These are phyloP conservation scores for Boletus vinaceobasis DNA, from an alignment of 768 basidiomycete genomes.

Conservation along the genomic window DNA sequence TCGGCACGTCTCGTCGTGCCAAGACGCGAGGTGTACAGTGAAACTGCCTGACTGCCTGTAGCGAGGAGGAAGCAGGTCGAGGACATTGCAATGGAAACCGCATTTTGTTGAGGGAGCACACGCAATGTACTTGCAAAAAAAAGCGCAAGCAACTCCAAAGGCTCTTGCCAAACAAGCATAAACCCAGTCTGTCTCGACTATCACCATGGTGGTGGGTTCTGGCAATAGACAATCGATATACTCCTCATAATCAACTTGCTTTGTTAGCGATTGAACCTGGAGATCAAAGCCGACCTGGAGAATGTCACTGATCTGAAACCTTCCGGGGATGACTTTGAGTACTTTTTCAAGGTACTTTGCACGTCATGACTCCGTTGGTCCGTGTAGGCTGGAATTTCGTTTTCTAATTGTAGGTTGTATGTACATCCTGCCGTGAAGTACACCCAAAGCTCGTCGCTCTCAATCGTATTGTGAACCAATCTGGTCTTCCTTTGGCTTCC, in stretches of 20 bases:
- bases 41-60: slow-evolving; percentile 17
- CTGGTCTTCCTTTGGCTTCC: background rate
- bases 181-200: slow-evolving; percentile 12
- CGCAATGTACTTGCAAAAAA: background rate
- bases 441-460: slow-evolving; percentile 71
- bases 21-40: slow-evolving; percentile 22
- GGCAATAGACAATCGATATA: background rate
- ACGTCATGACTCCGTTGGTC: background rate
- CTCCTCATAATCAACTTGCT: background rate
- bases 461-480: slow-evolving; percentile 56
- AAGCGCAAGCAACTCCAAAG: background rate
- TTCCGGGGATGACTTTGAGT: slow-evolving; percentile 67
- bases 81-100: slow-evolving; percentile 14
- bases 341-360: slow-evolving; percentile 64
- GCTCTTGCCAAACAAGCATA: slow-evolving; percentile 23
- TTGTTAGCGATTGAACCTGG: slow-evolving; percentile 53
- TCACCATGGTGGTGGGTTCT: slow-evolving; percentile 51
- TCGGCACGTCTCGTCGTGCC: slow-evolving; percentile 18
- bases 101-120: slow-evolving; percentile 15
- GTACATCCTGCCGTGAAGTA: slow-evolving; percentile 72
- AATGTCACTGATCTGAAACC: slow-evolving; percentile 71
- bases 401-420: slow-evolving; percentile 54
- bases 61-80: slow-evolving; percentile 11
- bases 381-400: background rate
- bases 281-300: slow-evolving; percentile 78